phyloP scores from a whole-genome alignment of 116 monocot genomes.

The Dioscorea cayenensis region DNA sequence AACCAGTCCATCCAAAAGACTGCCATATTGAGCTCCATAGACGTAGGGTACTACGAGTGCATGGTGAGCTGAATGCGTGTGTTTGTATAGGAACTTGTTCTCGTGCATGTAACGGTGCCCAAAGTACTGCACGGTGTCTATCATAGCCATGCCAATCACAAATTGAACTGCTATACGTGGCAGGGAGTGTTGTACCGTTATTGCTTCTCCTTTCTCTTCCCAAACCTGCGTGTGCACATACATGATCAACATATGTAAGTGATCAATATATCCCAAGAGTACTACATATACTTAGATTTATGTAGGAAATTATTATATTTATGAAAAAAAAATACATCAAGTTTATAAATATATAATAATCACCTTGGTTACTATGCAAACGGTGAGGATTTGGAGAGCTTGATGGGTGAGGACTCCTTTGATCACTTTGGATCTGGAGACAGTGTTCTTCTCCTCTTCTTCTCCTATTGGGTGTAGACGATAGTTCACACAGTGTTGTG shows the following conservation, averaged over 20 bases:
- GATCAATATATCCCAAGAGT: no score
- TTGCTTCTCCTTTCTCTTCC: not conserved
- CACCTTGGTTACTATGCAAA: constrained; percentile 16
- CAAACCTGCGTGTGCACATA: not conserved
- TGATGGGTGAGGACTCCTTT: constrained; percentile 28
- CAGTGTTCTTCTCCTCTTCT: constrained; percentile 20
- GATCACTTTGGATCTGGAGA: constrained; percentile 21
- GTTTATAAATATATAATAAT: no score
- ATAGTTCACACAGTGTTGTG: constrained; percentile 1
- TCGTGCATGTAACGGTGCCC: not conserved
- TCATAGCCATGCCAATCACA: not conserved
- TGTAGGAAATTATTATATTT: no score
- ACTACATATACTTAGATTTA: no score
- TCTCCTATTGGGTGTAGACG: constrained; percentile 19
- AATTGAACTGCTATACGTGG: not conserved
- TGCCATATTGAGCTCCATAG: constrained; percentile 5
- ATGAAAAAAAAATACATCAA: no score
- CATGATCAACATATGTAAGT: not conserved
- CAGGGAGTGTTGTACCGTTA: not conserved
- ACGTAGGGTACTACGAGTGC: not conserved
- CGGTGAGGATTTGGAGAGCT: constrained; percentile 14
- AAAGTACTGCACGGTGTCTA: not conserved
- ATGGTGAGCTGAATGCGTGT: constrained; percentile 12
- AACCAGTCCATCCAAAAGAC: constrained; percentile 4
- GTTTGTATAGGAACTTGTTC: constrained; percentile 13